Conservation (phyloP, 192 early-diverging fungal genomes). For the Linnemannia exigua region DNA sequence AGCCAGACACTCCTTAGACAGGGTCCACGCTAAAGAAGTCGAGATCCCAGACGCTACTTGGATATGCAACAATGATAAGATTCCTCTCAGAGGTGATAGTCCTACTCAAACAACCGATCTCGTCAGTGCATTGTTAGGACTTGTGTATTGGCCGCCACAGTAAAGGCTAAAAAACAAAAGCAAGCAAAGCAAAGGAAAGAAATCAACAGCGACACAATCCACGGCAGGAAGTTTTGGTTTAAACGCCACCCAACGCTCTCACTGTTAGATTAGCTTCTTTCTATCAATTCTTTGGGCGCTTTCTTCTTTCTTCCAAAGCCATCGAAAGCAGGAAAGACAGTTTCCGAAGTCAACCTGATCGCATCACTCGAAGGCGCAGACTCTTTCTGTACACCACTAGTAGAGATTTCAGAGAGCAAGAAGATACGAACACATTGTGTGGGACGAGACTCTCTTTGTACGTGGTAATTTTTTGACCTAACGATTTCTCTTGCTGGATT, state of each 20-base stretch:
- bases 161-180: neutral
- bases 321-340: neutral
- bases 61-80: neutral
- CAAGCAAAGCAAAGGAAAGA: no score
- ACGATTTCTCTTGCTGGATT: constrained; percentile 57
- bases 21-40: neutral
- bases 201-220: no score
- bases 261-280: no score
- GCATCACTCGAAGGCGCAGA: constrained; percentile 5
- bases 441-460: constrained; percentile 52
- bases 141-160: neutral
- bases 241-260: neutral
- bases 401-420: neutral
- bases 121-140: neutral
- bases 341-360: constrained; percentile 21
- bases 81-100: neutral
- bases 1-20: neutral
- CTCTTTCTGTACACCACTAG: constrained; percentile 22
- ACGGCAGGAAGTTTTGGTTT: no score
- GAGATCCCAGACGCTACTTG: neutral
- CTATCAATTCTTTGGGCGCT: no score
- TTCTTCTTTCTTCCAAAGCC: neutral
- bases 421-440: constrained; percentile 21
- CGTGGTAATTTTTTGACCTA: constrained; percentile 55
- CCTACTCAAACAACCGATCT: neutral